Evolutionary conservation across 2,329 filamentous ascomycete species (phyloP).

Genomic region (Cladosporium phlei): DNA sequence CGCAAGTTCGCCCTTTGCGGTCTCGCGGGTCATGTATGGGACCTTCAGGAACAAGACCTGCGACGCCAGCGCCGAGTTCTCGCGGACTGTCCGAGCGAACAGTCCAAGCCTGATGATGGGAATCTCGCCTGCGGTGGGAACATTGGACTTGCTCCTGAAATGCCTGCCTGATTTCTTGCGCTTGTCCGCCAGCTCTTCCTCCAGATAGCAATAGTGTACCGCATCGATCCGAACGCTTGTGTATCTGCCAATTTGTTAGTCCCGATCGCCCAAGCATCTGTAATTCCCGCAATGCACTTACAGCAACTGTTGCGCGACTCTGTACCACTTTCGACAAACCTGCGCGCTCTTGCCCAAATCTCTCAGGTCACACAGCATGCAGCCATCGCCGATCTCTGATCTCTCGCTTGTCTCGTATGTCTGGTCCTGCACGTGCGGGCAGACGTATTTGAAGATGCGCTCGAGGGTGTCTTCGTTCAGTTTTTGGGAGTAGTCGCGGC

Average conservation of each 20-base stretch:
- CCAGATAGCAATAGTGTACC: conserved; percentile 89
- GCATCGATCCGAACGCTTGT: conserved; percentile 87
- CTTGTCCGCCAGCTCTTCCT: conserved; percentile 72
- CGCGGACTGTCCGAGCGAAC: conserved; percentile 75
- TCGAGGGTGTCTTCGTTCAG: conserved; percentile 67
- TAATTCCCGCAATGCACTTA: conserved; percentile 44
- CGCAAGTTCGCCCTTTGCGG: conserved; percentile 76
- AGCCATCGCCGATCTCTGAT: conserved; percentile 70
- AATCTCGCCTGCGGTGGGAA: conserved; percentile 73
- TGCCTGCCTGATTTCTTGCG: conserved; percentile 53
- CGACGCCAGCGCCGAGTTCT: conserved; percentile 65
- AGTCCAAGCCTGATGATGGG: conserved; percentile 70
- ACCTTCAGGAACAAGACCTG: conserved; percentile 77
- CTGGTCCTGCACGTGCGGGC: conserved; percentile 73
- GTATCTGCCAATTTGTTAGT: conserved; percentile 5
- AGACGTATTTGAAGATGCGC: conserved; percentile 75
- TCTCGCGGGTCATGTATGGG: conserved; percentile 91
- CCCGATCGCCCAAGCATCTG: neutral
- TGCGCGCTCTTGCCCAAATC: conserved; percentile 76
- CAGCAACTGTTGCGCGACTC: conserved; percentile 54
- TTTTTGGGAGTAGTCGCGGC: conserved; percentile 31
- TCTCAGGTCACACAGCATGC: conserved; percentile 89
- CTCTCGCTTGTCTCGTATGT: conserved; percentile 79
- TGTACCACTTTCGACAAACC: conserved; percentile 69
- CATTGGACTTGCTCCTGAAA: conserved; percentile 60